A percentile compares a stretch with the other conserved stretches of the same genome.
Conservation (phyloP, 1,284 basidiomycete genomes). For the Pseudozyma thailandica region DNA sequence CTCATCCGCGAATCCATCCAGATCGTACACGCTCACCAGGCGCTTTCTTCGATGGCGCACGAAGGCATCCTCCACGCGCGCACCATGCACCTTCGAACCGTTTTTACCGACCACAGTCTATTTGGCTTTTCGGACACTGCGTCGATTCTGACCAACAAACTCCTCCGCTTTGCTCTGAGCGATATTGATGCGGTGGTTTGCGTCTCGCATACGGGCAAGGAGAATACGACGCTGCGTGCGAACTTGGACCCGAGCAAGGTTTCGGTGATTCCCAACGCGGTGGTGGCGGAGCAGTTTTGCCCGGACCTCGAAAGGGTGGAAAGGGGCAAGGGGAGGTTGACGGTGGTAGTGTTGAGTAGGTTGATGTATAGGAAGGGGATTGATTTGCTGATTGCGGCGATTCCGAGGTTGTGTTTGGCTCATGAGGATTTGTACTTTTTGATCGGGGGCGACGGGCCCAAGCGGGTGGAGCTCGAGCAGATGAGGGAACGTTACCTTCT, state of each 20-base stretch:
- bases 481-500: conserved; percentile 90
- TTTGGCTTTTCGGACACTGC: conserved; percentile 97
- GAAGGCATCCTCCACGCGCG: conserved; percentile 87
- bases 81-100: conserved; percentile 75
- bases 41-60: conserved; percentile 87
- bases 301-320: conserved; percentile 71
- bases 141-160: conserved; percentile 95
- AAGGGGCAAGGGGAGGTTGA: conserved; percentile 70
- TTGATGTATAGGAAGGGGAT: conserved; percentile 96
- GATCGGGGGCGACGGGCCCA: conserved; percentile 93
- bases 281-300: conserved; percentile 86
- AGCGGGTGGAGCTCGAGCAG: conserved; percentile 92
- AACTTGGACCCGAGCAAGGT: conserved; percentile 69
- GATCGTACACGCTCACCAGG: conserved; percentile 91
- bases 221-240: conserved; percentile 92
- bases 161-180: conserved; percentile 83
- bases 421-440: conserved; percentile 89
- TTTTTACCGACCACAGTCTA: conserved; percentile 96
- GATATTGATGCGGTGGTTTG: conserved; percentile 95
- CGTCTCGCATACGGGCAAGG: conserved; percentile 89
- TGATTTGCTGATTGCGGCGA: conserved; percentile 90
- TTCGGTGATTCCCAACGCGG: conserved; percentile 82
- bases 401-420: conserved; percentile 84
- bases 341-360: conserved; percentile 92
- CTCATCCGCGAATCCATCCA: conserved; percentile 86